Evolutionary conservation across 2,329 filamentous ascomycete species (phyloP), one percentile per base, ranked within the genome.

Genomic region (Trichoderma koningii): DNA sequence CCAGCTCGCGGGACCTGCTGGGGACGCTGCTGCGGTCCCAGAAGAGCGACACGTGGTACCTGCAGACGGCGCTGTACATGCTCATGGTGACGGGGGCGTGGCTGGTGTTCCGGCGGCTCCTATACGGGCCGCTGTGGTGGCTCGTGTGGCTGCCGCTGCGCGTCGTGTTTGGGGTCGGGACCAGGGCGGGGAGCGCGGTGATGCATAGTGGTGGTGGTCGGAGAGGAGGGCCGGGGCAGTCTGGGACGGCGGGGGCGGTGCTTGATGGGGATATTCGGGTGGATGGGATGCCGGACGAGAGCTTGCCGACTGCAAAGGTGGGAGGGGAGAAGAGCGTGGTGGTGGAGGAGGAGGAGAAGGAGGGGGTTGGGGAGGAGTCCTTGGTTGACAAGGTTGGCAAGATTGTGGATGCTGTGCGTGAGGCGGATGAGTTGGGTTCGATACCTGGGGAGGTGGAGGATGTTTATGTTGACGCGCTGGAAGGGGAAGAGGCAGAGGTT

Each of bases 1-100:
- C 85, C 3, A 90, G 86, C 64, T 93, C 91, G 52, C 85, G 86
- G 69, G 88, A 88, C 63, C 81, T 99, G 19, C 85, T 97, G 7
- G 87, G 87, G 7, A 92, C 91, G 19, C 81, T 99, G 52, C 80
- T 98, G 53, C 87, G 87, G 67, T 95, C 91, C 68, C 92, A 96
- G 74, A 99, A 99, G 82, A 95, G 90, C 69, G 95, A 99, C 75
- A 97, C 93, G 2, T 99, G 95, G 95, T 99, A 99, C 75, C 85
- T 99, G 41, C 90, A 95, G 77, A 96, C 91, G 44, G 87, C 93
- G 2, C 88, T 98, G 69, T 96, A 93, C 74, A 83, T 97, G 70
- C 84, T 98, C 17, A 73, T 90, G 23, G 85, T 80, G 6, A 97
- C 93, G 1, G 87, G 93, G 48, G 82, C 81, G 34, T 99, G 95